Base-by-base conservation (phyloP, 345 rosid species). In the Dovyalis caffra region DNA sequence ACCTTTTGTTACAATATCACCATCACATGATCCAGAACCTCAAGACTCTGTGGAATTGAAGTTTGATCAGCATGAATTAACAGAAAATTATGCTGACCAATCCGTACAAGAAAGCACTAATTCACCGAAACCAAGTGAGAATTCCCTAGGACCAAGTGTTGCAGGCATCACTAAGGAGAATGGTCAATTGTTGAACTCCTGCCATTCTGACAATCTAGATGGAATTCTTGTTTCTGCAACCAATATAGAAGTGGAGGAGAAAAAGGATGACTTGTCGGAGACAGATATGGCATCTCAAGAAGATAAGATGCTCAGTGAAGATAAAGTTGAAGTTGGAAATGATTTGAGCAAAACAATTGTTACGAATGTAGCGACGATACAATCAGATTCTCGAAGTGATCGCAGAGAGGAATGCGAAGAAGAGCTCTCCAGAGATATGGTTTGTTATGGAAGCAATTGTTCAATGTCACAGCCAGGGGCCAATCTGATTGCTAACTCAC, bases 161-260 rank as follows among this genome's bases (percentile, higher is more conserved):
- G 66, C 76, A 64, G 31, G 60, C 68, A 20, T 20, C 47, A 33
- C 23, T 53, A 64, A 78, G 66, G 76, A 75, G 70, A 80, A 80
- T 45, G 74, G 65, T 69, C 49, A 51, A 38, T 60, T 12, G 72
- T 49, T 35, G 28, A 75, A 64, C 47, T 21, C 57, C n/a, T 40
- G 32, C 67, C 32, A 33, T 20, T 29, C 57, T 33, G 40, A 60
- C 31, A 61, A 69, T 53, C 43, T 29, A 8, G 78, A 58, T 25
- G 77, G 23, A 78, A 47, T 28, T 70, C 67, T 66, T 70, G 25
- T 45, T 78, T 61, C 73, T 26, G 72, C 11, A 57, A 25, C 40
- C 33, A 70, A 69, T 72, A 28, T 4, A 29, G 64, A 76, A 26
- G 20, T 31, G 6, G 75, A 60, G 65, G 72, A 37, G 47, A 38